phyloP scores from a whole-genome alignment of 257 asterid species.

The Euphrasia confusa region DNA sequence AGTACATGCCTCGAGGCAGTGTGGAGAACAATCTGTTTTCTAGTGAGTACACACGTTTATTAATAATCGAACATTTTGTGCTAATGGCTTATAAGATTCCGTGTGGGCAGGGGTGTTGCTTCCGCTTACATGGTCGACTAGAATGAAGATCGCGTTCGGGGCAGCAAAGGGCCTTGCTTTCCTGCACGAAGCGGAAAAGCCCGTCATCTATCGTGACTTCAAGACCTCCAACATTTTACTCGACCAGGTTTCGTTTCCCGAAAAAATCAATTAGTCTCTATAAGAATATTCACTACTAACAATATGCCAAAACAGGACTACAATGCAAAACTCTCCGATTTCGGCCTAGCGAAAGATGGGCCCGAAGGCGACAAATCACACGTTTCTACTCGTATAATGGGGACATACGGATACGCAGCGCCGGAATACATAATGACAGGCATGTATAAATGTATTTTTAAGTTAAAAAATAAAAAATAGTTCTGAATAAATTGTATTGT shows the following conservation, averaged over 20 bases:
- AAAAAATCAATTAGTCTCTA: not conserved
- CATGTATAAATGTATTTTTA: not conserved
- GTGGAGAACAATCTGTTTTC: slow-evolving; percentile 74
- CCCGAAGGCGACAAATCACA: slow-evolving; percentile 88
- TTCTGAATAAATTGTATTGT: not conserved
- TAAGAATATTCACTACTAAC: not conserved
- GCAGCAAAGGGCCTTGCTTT: slow-evolving; percentile 93
- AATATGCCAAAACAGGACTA: slow-evolving; percentile 43
- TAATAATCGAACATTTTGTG: too few species aligned
- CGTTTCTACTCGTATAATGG: slow-evolving; percentile 84
- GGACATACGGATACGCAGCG: slow-evolving; percentile 56
- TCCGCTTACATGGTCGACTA: slow-evolving; percentile 79
- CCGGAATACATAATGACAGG: slow-evolving; percentile 65
- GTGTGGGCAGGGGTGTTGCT: slow-evolving; percentile 59
- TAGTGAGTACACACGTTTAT: slow-evolving; percentile 36
- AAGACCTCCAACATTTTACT: slow-evolving; percentile 83
- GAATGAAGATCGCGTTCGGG: slow-evolving; percentile 87
- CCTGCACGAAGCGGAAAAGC: slow-evolving; percentile 85
- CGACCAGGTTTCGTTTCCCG: slow-evolving; percentile 41
- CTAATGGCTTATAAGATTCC: not conserved
- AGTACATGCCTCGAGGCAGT: slow-evolving; percentile 70
- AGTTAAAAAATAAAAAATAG: too few species aligned
- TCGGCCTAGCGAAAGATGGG: slow-evolving; percentile 82
- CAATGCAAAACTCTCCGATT: slow-evolving; percentile 73
- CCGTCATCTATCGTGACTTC: slow-evolving; percentile 87